Percentiles rank a stretch among this genome's conserved stretches.
phyloP scores from a whole-genome alignment of 2,329 filamentous ascomycete genomes.

The Pezicula carpinea region DNA sequence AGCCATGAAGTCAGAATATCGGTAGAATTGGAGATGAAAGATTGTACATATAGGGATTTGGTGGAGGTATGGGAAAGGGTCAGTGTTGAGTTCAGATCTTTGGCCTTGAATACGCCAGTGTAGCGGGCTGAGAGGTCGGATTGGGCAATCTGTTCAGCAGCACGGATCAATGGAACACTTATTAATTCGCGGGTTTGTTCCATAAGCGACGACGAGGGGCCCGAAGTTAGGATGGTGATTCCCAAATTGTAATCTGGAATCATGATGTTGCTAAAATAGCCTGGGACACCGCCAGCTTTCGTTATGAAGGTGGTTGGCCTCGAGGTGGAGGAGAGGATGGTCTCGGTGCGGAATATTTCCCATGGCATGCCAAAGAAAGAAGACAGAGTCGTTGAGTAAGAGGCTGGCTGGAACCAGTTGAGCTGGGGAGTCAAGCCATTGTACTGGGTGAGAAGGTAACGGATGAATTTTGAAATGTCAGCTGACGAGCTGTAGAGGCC shows the following conservation, averaged over 20 bases:
- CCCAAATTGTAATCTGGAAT: conserved; percentile 39
- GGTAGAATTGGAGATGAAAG: conserved; percentile 5
- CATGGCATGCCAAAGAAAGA: conserved; percentile 42
- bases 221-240: conserved; percentile 33
- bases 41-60: conserved; percentile 1
- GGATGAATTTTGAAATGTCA: conserved; percentile 37
- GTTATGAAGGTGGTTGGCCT: conserved; percentile 39
- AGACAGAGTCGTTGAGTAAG: conserved; percentile 30
- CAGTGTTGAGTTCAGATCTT: conserved; percentile 1
- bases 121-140: not conserved
- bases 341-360: conserved; percentile 39
- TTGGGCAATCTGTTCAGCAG: not conserved
- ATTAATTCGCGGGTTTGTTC: not conserved
- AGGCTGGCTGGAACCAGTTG: conserved; percentile 36
- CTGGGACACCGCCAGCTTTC: conserved; percentile 38
- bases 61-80: not conserved
- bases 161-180: not conserved
- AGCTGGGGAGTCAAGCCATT: conserved; percentile 31
- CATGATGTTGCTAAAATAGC: conserved; percentile 33
- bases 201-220: not conserved
- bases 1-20: not conserved
- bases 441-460: conserved; percentile 36
- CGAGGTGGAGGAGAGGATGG: conserved; percentile 29
- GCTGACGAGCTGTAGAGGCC: not conserved
- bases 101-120: not conserved